Evolutionary conservation across 2,329 filamentous ascomycete genomes (phyloP).

Genomic region (Plenodomus lindquistii): DNA sequence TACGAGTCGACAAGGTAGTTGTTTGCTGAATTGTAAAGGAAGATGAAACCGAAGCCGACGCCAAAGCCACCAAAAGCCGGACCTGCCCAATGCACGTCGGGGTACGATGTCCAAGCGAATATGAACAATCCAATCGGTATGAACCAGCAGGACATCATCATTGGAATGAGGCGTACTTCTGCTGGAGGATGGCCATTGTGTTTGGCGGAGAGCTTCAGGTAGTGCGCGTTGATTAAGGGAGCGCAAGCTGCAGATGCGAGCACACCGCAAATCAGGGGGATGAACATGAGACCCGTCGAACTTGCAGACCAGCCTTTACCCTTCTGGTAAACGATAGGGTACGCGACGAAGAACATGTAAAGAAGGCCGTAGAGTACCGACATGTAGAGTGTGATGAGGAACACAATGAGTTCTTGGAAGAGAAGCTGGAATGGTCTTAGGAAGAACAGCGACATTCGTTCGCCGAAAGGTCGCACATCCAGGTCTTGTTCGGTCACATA

Average conservation of each 20-base stretch:
- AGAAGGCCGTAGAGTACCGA: conserved; percentile 74
- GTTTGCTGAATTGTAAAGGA: conserved; percentile 72
- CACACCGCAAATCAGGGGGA: conserved; percentile 78
- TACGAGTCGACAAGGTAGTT: conserved; percentile 65
- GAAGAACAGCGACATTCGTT: conserved; percentile 74
- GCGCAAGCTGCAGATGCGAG: conserved; percentile 67
- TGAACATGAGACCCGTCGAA: conserved; percentile 83
- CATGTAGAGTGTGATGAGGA: conserved; percentile 85
- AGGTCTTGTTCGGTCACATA: conserved; percentile 82
- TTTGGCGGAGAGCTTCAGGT: conserved; percentile 65
- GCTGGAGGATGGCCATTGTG: conserved; percentile 75
- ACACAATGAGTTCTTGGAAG: conserved; percentile 81
- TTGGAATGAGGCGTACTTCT: conserved; percentile 77
- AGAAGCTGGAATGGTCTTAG: conserved; percentile 83
- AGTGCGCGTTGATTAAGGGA: conserved; percentile 79
- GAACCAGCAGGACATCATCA: conserved; percentile 60
- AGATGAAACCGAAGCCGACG: conserved; percentile 81
- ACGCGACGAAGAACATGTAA: conserved; percentile 69
- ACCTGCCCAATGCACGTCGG: conserved; percentile 68
- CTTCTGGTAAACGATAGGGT: conserved; percentile 69
- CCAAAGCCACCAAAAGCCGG: conserved; percentile 67
- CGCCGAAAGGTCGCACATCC: conserved; percentile 68
- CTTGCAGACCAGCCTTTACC: conserved; percentile 78
- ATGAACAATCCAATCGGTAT: conserved; percentile 70
- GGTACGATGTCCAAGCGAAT: conserved; percentile 72